A percentile compares a stretch with the other conserved stretches of the same genome.
phyloP scores from a whole-genome alignment of 2,329 filamentous ascomycete species.

The Fusarium guadeloupense region DNA sequence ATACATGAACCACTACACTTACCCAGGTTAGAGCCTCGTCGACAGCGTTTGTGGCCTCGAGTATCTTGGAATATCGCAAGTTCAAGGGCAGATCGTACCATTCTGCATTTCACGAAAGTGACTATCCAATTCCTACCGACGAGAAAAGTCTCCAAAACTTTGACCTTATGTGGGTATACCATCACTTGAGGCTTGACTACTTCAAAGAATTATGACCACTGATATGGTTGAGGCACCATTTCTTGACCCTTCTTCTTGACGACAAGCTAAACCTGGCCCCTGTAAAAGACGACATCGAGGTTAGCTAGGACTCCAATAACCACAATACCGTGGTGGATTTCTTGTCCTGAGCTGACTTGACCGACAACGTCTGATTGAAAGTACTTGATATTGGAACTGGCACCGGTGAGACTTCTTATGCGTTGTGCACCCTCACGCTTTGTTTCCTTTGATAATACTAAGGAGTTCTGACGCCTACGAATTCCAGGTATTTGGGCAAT shows the following conservation, averaged over 20 bases:
- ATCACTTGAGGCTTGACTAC: no score
- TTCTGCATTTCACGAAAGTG: neutral
- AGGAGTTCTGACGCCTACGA: neutral
- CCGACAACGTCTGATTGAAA: no score
- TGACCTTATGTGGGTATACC: neutral
- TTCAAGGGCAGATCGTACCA: neutral
- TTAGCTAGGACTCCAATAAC: no score
- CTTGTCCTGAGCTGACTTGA: neutral
- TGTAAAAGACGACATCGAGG: constrained; percentile 4
- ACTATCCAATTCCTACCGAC: neutral
- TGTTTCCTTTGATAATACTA: no score
- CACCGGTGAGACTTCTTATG: neutral
- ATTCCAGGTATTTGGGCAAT: neutral
- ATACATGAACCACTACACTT: neutral
- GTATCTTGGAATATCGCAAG: neutral
- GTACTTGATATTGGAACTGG: neutral
- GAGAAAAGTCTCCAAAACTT: no score
- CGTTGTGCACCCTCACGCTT: no score
- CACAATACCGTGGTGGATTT: no score
- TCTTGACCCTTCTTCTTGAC: constrained; percentile 9
- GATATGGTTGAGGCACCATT: constrained; percentile 28
- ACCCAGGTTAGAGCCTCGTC: neutral
- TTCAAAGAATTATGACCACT: no score
- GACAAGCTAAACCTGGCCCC: constrained; percentile 13
- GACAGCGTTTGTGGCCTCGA: neutral